Percentiles rank a stretch among this genome's conserved stretches.
phyloP scores from a whole-genome alignment of 208 protist species.

The Trypanosoma mega region DNA sequence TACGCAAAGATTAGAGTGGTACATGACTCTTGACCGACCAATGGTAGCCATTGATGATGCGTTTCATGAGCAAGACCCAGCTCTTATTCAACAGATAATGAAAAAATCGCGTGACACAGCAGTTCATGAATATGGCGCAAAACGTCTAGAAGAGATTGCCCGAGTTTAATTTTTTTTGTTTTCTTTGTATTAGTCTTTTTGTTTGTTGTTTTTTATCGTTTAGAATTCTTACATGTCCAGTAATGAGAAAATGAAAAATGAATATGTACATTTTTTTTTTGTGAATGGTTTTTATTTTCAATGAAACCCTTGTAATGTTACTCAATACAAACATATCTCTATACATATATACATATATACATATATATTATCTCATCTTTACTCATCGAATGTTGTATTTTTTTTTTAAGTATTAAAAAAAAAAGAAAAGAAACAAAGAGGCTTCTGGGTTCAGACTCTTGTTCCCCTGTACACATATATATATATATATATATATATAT shows the following conservation, averaged over 20 bases:
- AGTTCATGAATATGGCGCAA: constrained; percentile 26
- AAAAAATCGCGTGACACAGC: constrained; percentile 27
- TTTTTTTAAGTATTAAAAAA: neutral
- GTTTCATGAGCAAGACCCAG: constrained; percentile 27
- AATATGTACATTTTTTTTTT: too few relatives aligned
- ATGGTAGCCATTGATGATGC: constrained; percentile 53
- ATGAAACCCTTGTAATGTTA: neutral
- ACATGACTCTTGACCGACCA: constrained; percentile 36
- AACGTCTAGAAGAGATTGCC: constrained; percentile 25
- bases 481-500: too few relatives aligned
- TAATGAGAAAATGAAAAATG: too few relatives aligned
- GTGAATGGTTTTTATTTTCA: constrained; percentile 9
- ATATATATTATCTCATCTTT: neutral
- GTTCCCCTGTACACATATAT: too few relatives aligned
- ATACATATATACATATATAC: too few relatives aligned
- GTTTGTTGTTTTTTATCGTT: neutral
- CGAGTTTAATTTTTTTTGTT: neutral
- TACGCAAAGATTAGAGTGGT: constrained; percentile 38
- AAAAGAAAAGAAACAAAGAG: neutral
- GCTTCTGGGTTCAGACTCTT: too few relatives aligned
- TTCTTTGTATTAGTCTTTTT: neutral
- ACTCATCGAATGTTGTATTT: neutral
- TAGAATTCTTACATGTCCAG: neutral
- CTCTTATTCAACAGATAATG: constrained; percentile 48
- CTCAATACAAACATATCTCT: neutral